Percentiles rank a stretch among this genome's conserved stretches.
phyloP scores from a whole-genome alignment of 495 filamentous ascomycete genomes.

The Tuber microsphaerosporum region DNA sequence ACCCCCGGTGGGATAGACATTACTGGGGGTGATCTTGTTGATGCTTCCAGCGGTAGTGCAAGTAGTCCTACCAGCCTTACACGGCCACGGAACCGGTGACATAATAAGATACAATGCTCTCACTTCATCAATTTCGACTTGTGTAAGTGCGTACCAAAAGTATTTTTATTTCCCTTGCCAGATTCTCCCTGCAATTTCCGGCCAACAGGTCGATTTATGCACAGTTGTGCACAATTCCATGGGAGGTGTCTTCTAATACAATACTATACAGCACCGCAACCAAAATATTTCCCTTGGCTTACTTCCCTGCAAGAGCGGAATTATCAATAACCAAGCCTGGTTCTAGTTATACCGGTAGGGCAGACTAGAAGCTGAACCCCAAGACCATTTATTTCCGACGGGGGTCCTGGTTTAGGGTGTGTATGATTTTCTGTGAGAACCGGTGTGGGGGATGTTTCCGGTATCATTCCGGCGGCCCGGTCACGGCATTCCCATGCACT shows the following conservation, averaged over 20 bases:
- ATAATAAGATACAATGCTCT: background rate
- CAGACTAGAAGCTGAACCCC: too few relatives aligned
- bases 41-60: too few relatives aligned
- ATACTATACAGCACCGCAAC: background rate
- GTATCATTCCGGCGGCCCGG: background rate
- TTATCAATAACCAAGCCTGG: background rate
- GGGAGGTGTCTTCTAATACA: background rate
- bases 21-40: too few relatives aligned
- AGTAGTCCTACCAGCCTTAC: too few relatives aligned
- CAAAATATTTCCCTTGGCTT: background rate
- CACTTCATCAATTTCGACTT: background rate
- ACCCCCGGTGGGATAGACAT: too few relatives aligned
- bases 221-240: background rate
- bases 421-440: background rate
- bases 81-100: background rate
- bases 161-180: background rate
- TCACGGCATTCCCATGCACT: background rate
- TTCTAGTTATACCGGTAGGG: background rate
- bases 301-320: background rate
- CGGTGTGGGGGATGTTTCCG: background rate
- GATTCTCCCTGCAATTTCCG: background rate
- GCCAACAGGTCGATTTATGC: background rate
- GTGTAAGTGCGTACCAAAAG: background rate
- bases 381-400: background rate
- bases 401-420: background rate